phyloP scores from a whole-genome alignment of 139 green algal genomes.

The Picochlorum sp. region DNA sequence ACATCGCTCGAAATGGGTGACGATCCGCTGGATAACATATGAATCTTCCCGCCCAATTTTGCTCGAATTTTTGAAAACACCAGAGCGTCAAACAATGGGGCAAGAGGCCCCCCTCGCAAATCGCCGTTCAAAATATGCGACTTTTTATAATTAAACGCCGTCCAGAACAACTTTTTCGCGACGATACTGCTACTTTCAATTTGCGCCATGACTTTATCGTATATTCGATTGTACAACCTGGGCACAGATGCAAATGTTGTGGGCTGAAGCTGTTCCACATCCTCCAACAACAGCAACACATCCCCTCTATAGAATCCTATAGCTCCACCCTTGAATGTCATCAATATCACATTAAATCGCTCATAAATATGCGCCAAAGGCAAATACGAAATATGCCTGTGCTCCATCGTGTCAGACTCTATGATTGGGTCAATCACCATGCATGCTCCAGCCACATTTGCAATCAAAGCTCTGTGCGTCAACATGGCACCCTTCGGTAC shows the following conservation, averaged over 20 bases:
- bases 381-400: constrained; percentile 75
- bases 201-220: constrained; percentile 72
- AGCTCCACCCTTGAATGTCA: constrained; percentile 45
- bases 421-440: constrained; percentile 1
- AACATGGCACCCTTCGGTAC: constrained; percentile 84
- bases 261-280: constrained; percentile 44
- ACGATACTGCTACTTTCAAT: constrained; percentile 42
- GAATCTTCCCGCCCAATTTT: constrained; percentile 56
- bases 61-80: constrained; percentile 90
- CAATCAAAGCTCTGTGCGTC: constrained; percentile 69
- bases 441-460: constrained; percentile 44
- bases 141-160: constrained; percentile 68
- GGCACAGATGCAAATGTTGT: constrained; percentile 85
- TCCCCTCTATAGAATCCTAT: constrained; percentile 85
- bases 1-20: constrained; percentile 88
- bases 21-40: constrained; percentile 60
- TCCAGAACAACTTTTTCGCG: constrained; percentile 59
- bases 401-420: neutral
- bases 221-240: constrained; percentile 94
- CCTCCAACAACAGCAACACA: constrained; percentile 60
- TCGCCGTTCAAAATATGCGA: constrained; percentile 48
- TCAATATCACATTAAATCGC: constrained; percentile 54
- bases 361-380: constrained; percentile 95
- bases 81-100: constrained; percentile 77
- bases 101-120: constrained; percentile 55